Percentiles rank a stretch among this genome's conserved stretches.
phyloP scores from a whole-genome alignment of 164 flowering plant genomes.

The Buxus sempervirens region DNA sequence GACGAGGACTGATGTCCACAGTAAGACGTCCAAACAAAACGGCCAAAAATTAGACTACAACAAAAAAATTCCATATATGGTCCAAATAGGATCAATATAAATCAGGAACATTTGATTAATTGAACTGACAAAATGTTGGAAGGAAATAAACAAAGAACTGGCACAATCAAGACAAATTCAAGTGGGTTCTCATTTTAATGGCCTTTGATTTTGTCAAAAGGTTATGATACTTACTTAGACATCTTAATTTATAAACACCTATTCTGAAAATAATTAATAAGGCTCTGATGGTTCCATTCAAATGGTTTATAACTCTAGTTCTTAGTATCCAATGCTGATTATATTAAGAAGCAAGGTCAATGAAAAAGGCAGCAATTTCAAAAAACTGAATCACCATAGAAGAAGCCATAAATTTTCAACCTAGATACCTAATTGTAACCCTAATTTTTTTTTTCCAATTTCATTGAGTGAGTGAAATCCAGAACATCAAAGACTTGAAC shows the following conservation, averaged over 20 bases:
- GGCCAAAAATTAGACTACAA: too few species aligned
- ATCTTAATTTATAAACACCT: not conserved
- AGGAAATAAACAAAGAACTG: not conserved
- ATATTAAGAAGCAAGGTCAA: too few species aligned
- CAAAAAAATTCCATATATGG: too few species aligned
- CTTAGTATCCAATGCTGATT: too few species aligned
- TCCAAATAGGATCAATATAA: too few species aligned
- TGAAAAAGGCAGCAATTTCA: too few species aligned
- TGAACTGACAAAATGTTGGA: too few species aligned
- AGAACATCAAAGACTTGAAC: not conserved
- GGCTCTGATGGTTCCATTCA: not conserved
- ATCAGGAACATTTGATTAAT: too few species aligned
- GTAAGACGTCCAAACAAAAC: too few species aligned
- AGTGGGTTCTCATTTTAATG: not conserved
- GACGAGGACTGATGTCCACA: too few species aligned
- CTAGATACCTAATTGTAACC: not conserved
- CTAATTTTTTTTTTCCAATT: not conserved
- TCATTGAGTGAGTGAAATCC: not conserved
- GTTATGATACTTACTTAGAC: not conserved
- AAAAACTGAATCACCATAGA: not conserved
- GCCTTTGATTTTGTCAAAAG: not conserved
- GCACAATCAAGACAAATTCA: not conserved
- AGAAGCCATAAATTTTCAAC: not conserved
- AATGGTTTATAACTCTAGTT: too few species aligned
- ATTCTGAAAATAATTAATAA: too few species aligned